These are phyloP conservation scores for Boletus eberwhitei DNA, from an alignment of 768 basidiomycete species.

Conservation along the genomic window DNA sequence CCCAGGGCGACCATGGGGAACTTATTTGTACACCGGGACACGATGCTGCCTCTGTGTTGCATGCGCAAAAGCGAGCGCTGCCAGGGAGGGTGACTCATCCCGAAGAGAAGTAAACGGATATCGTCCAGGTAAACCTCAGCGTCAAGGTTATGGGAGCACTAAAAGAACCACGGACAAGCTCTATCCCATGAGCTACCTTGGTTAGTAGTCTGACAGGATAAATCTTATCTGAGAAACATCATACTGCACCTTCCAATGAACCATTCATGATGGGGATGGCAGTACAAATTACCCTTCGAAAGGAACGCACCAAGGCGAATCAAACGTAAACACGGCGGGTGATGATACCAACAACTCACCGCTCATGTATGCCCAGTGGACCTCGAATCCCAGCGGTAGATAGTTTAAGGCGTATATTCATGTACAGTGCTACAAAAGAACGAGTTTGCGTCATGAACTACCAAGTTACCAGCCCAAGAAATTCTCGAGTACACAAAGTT, in stretches of 20 bases:
- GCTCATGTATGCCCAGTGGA: not conserved
- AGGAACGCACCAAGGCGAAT: not conserved
- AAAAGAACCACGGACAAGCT: too few species aligned
- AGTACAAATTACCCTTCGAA: not conserved
- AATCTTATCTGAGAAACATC: not conserved
- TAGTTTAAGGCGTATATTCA: not conserved
- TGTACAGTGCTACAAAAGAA: constrained; percentile 10
- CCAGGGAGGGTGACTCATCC: not conserved
- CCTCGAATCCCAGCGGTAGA: not conserved
- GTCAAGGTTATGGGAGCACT: not conserved
- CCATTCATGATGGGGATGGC: not conserved
- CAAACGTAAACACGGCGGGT: not conserved
- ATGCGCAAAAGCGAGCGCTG: not conserved
- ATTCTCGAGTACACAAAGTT: constrained; percentile 1
- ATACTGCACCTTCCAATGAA: not conserved
- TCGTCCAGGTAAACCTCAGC: not conserved
- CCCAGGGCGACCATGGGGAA: not conserved
- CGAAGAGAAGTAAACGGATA: not conserved
- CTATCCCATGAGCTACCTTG: not conserved
- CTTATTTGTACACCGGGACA: not conserved
- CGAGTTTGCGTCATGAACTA: constrained; percentile 3
- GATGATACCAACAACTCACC: not conserved
- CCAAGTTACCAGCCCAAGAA: constrained; percentile 15
- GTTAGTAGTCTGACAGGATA: not conserved
- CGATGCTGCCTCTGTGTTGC: not conserved